Conservation (phyloP, 805 yeast species). For the Candida andamanensis region DNA sequence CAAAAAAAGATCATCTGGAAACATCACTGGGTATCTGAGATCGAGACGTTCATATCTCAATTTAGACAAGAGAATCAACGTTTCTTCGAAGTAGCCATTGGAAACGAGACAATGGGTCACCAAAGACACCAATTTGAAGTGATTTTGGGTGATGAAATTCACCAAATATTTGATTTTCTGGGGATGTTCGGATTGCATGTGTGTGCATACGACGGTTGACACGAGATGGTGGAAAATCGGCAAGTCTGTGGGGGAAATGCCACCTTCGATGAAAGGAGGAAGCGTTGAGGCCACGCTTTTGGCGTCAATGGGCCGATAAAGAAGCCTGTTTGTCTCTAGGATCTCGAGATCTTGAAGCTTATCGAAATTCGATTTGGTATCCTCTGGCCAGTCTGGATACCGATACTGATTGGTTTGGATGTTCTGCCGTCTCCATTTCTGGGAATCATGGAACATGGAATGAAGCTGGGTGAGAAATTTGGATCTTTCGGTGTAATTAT, state of each 20-base stretch:
- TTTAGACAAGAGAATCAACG: conserved; percentile 20
- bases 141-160: conserved; percentile 18
- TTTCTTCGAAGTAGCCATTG: conserved; percentile 19
- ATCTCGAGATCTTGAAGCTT: conserved; percentile 8
- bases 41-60: conserved; percentile 11
- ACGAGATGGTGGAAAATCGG: conserved; percentile 26
- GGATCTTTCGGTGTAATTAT: conserved; percentile 10
- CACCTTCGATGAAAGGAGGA: conserved; percentile 26
- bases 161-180: conserved; percentile 6
- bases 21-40: conserved; percentile 6
- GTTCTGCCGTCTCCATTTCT: conserved; percentile 20
- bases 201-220: conserved; percentile 9
- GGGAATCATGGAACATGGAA: conserved; percentile 6
- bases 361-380: conserved; percentile 8
- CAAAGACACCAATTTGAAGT: conserved; percentile 22
- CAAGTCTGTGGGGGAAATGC: conserved; percentile 22
- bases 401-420: conserved; percentile 14
- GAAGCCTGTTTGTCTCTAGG: neutral
- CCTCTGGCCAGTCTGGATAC: conserved; percentile 5
- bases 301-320: conserved; percentile 23
- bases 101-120: conserved; percentile 23
- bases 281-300: conserved; percentile 10
- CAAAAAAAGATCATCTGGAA: conserved; percentile 12
- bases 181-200: conserved; percentile 11
- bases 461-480: conserved; percentile 4